Evolutionary conservation across 139 green algal genomes (phyloP), one percentile per base, ranked within the genome.

Genomic region (Chlamydomonas sp.): DNA sequence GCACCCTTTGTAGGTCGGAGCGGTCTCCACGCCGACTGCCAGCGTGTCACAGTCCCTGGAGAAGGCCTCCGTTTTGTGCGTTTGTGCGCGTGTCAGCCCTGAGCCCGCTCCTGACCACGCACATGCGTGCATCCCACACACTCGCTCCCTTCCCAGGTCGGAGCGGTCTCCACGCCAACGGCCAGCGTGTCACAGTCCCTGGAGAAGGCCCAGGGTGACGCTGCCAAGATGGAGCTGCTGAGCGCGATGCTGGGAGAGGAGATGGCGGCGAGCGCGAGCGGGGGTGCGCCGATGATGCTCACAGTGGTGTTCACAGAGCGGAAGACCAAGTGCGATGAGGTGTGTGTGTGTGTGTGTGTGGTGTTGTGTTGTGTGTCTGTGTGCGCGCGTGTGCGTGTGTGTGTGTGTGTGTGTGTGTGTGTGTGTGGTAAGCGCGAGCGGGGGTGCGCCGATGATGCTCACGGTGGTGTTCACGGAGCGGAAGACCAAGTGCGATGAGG

Each of bases 391-490:
- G n/a, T n/a, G n/a, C n/a, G n/a, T n/a, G n/a, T n/a, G n/a, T n/a
- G n/a, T n/a, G n/a, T n/a, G n/a, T n/a, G n/a, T n/a, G n/a, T n/a
- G n/a, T n/a, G n/a, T n/a, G n/a, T n/a, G n/a, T n/a, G n/a, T n/a
- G n/a, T n/a, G n/a, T n/a, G 37, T 24, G 5, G 34, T 29, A 4
- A 49, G 67, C 43, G 28, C 2, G 29, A 26, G 20, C 24, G 77
- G 77, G 10, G 81, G 83, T 3, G 80, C 85, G 13, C 57, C 63
- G 22, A 87, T 89, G 81, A 85, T 85, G 3, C 82, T 96, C 1
- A 94, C 89, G 30, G 89, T 96, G 31, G 83, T 96, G 54, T 96
- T 96, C 67, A 88, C 94, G 26, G 90, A 96, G 78, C 80, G 88
- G 31, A 96, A 96, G 79, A 80, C 75, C 10, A 71, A 76, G 10